Evolutionary conservation across 2,329 filamentous ascomycete species (phyloP), one percentile per base, ranked within the genome.

Genomic region (Chalaropsis ovoidea): DNA sequence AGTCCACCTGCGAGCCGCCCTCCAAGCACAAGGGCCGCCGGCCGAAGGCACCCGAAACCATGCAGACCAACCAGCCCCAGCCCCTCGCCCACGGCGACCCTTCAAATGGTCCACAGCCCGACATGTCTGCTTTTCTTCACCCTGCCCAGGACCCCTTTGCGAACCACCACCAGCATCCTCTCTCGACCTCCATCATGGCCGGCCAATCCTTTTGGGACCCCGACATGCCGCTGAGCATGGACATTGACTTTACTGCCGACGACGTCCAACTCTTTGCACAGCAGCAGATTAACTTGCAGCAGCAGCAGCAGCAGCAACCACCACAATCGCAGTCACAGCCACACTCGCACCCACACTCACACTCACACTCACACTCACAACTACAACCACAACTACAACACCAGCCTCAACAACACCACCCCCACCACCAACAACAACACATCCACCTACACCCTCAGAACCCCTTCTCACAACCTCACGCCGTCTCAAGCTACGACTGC

Each of bases 181-280:
- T 86, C 73, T 82, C 83, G n/a, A 82, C 81, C 2, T 80, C 82
- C 22, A 78, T 78, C 41, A 77, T 77, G 1, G 77, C 77, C 2
- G 76, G 80, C 0, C 73, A 76, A 2, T 81, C 78, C 45, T 86
- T 85, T 68, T 86, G 84, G 84, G 82, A 84, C 67, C 75, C 78
- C 2, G 78, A 80, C 63, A 71, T 74, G 42, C 52, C 62, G 10
- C 35, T 64, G 43, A 78, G 75, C 27, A 84, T 86, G 81, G 82
- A 85, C 66, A 74, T 86, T 64, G 83, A 86, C 70, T 86, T 85
- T 67, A 74, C 76, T 60, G 73, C 76, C 19, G 73, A 78, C 22
- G 75, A 75, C 22, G 71, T 75, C 22, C 75, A 76, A 64, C 72
- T 81, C 42, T 82, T 83, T 65, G 71, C 72, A 64, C 63, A 65